Percentiles rank a stretch among this genome's conserved stretches.
These are phyloP conservation scores for Elymus sibiricus DNA, from an alignment of 176 grass and related monocot species.

Conservation along the genomic window DNA sequence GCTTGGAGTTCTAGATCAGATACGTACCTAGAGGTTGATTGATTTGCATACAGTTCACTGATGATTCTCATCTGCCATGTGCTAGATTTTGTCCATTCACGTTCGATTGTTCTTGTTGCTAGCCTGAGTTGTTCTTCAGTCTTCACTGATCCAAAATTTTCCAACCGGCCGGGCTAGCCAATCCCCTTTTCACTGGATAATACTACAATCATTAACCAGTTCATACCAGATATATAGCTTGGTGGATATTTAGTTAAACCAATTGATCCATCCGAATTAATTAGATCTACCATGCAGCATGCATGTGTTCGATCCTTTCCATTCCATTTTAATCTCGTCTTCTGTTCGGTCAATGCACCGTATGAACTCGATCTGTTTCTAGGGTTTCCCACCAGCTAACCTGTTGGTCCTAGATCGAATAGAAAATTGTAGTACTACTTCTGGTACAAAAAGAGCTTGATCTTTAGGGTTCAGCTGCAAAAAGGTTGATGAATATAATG, in stretches of 20 bases:
- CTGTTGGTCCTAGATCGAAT: slow-evolving; percentile 1
- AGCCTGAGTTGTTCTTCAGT: slow-evolving; percentile 4
- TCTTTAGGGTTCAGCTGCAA: slow-evolving; percentile 32
- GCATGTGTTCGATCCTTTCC: not conserved
- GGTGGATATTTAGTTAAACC: not conserved
- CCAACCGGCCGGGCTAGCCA: not conserved
- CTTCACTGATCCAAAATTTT: not conserved
- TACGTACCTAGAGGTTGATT: not conserved
- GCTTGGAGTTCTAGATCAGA: not conserved
- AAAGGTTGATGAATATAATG: not conserved
- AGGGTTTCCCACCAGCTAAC: slow-evolving; percentile 48
- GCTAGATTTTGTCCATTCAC: not conserved
- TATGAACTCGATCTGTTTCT: slow-evolving; percentile 41
- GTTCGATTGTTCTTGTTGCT: not conserved
- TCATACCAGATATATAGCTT: not conserved
- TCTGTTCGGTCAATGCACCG: not conserved
- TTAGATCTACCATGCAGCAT: not conserved
- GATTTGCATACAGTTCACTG: not conserved
- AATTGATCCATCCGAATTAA: not conserved
- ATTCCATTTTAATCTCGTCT: not conserved
- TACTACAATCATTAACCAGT: not conserved
- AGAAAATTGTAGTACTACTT: not conserved
- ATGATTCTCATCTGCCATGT: not conserved
- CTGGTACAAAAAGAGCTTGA: not conserved
- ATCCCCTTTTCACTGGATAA: not conserved